Evolutionary conservation across 2,329 filamentous ascomycete species (phyloP).

Genomic region (Pyrenophora teres): DNA sequence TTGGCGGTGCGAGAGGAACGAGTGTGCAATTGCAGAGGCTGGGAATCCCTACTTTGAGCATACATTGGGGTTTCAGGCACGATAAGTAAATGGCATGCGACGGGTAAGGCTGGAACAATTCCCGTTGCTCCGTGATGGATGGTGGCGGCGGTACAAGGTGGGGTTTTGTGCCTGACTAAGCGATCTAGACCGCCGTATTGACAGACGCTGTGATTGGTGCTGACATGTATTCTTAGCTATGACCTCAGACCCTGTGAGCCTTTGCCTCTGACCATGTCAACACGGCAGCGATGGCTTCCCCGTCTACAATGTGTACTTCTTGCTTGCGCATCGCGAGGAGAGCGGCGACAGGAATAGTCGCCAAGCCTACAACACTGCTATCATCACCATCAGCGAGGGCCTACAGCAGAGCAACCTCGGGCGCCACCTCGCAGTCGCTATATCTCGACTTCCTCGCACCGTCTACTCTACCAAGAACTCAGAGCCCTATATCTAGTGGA

Average conservation of each 20-base stretch:
- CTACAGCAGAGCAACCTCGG: slow-evolving; percentile 24
- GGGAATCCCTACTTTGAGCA: neutral
- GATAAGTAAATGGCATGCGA: slow-evolving; percentile 10
- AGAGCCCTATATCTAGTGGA: neutral
- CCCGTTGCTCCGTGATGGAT: slow-evolving; percentile 18
- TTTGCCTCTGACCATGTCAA: neutral
- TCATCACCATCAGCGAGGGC: slow-evolving; percentile 15
- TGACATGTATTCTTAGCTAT: slow-evolving; percentile 11
- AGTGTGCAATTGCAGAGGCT: slow-evolving; percentile 2
- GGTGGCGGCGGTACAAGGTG: slow-evolving; percentile 15
- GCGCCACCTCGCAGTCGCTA: slow-evolving; percentile 30
- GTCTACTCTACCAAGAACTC: slow-evolving; percentile 6
- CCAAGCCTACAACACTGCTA: slow-evolving; percentile 6
- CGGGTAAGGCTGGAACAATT: slow-evolving; percentile 11
- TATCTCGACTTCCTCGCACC: slow-evolving; percentile 44
- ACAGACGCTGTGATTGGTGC: slow-evolving; percentile 17
- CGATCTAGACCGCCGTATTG: slow-evolving; percentile 16
- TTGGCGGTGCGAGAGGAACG: neutral
- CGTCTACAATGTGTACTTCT: slow-evolving; percentile 36
- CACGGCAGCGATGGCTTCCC: slow-evolving; percentile 29
- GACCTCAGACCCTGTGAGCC: slow-evolving; percentile 16
- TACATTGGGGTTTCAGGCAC: slow-evolving; percentile 4
- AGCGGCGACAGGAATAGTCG: neutral
- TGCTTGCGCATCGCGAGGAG: slow-evolving; percentile 35
- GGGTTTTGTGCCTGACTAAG: slow-evolving; percentile 19